Evolutionary conservation across 495 filamentous ascomycete species (phyloP).

Genomic region (Evernia prunastri): DNA sequence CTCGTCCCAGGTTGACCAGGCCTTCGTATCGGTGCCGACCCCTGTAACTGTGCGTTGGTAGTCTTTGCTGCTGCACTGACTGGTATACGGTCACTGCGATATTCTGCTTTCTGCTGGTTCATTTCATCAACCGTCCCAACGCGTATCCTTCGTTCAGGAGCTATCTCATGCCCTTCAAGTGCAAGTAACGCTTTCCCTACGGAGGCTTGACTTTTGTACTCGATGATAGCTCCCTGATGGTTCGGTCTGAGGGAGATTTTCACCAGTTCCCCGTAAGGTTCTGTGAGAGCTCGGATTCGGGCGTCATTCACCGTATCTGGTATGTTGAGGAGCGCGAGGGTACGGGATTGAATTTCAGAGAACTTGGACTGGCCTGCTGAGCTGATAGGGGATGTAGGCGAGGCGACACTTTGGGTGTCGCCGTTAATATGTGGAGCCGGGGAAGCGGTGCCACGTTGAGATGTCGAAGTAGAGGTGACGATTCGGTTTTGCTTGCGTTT

Average conservation of each 20-base stretch:
- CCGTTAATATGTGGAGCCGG: constrained; percentile 29
- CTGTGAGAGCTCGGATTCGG: constrained; percentile 53
- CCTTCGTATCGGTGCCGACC: constrained; percentile 49
- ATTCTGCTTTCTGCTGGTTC: constrained; percentile 53
- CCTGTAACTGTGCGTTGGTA: constrained; percentile 42
- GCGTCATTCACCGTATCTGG: constrained; percentile 62
- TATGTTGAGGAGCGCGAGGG: constrained; percentile 51
- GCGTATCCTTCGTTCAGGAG: constrained; percentile 54
- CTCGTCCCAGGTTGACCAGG: constrained; percentile 49
- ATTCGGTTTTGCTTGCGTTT: constrained; percentile 44
- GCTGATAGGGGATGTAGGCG: constrained; percentile 18
- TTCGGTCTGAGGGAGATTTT: constrained; percentile 59
- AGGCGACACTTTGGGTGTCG: constrained; percentile 26
- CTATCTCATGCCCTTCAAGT: constrained; percentile 66
- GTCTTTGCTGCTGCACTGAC: constrained; percentile 36
- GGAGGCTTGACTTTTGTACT: constrained; percentile 62
- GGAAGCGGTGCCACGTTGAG: constrained; percentile 33
- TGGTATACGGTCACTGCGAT: constrained; percentile 42
- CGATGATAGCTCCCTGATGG: constrained; percentile 81
- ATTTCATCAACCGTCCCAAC: constrained; percentile 66
- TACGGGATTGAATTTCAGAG: constrained; percentile 41
- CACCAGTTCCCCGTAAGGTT: constrained; percentile 49
- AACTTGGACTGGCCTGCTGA: constrained; percentile 10
- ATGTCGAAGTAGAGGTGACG: constrained; percentile 23
- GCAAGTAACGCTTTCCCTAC: constrained; percentile 70